Evolutionary conservation across 2,329 filamentous ascomycete species (phyloP).

Genomic region (Ophiostoma ulmi): DNA sequence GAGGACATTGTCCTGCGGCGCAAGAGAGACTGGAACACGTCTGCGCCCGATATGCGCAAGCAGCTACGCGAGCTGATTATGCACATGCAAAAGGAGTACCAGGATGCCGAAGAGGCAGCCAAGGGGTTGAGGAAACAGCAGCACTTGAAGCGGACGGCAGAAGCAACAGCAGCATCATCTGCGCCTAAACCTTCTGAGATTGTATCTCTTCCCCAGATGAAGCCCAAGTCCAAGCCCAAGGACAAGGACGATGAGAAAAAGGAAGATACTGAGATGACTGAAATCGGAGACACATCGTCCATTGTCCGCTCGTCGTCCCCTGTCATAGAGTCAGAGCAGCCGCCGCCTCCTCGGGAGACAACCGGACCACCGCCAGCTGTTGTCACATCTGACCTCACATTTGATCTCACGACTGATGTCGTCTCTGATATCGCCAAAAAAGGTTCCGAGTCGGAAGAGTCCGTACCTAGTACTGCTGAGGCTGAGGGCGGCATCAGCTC

Average conservation of each 20-base stretch:
- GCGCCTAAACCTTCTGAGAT: not conserved
- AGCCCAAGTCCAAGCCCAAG: not conserved
- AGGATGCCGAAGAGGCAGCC: conserved; percentile 39
- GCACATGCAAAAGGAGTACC: conserved; percentile 55
- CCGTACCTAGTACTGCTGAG: conserved; percentile 11
- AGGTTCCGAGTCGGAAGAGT: not conserved
- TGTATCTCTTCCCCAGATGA: not conserved
- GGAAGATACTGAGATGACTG: not conserved
- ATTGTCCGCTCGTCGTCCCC: conserved; percentile 15
- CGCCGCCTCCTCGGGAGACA: not conserved
- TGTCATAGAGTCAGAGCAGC: not conserved
- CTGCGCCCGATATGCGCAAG: conserved; percentile 55
- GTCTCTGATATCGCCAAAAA: not conserved
- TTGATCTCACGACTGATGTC: not conserved
- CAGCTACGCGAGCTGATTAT: conserved; percentile 64
- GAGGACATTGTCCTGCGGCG: conserved; percentile 60
- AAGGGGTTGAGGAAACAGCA: conserved; percentile 29
- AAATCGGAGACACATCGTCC: not conserved
- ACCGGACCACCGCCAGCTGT: not conserved
- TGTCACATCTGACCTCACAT: not conserved
- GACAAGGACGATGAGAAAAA: not conserved
- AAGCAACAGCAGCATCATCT: not conserved
- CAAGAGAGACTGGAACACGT: conserved; percentile 47
- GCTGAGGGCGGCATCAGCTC: conserved; percentile 21
- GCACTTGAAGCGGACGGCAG: not conserved